A percentile compares a stretch with the other conserved stretches of the same genome.
These are phyloP conservation scores for Amauroascus verrucosus DNA, from an alignment of 2,329 filamentous ascomycete genomes.

Conservation along the genomic window DNA sequence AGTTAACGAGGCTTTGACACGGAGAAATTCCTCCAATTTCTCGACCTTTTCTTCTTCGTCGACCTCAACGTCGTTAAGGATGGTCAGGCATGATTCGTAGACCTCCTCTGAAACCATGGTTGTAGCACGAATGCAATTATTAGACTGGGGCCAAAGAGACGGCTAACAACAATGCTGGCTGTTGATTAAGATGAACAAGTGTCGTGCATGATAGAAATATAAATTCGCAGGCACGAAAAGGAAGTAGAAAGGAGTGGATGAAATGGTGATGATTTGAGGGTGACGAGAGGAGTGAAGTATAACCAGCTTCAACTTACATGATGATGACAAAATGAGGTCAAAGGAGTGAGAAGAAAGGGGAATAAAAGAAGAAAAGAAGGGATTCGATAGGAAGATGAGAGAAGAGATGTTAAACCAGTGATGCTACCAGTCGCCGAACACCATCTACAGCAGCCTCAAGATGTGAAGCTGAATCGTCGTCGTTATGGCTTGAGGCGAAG, in stretches of 20 bases:
- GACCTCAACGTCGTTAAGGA: constrained; percentile 69
- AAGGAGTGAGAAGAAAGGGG: constrained; percentile 1
- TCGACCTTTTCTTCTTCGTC: constrained; percentile 96
- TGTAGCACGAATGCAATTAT: constrained; percentile 16
- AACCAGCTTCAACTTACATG: constrained; percentile 7
- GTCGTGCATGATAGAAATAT: background rate
- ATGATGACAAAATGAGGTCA: background rate
- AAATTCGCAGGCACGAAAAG: background rate
- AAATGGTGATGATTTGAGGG: background rate
- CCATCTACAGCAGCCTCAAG: background rate
- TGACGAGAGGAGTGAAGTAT: background rate
- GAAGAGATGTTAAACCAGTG: background rate
- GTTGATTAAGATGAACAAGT: background rate
- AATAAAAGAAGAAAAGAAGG: background rate
- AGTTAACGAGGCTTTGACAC: constrained; percentile 62
- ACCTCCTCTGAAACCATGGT: constrained; percentile 86
- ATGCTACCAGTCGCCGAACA: background rate
- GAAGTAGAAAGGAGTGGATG: background rate
- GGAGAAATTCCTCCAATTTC: constrained; percentile 74
- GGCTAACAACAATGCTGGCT: background rate
- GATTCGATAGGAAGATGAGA: background rate
- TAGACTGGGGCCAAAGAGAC: background rate
- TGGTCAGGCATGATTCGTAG: constrained; percentile 80
- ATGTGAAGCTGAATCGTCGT: constrained; percentile 7
- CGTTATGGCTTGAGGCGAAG: background rate